Base-by-base conservation (phyloP, 2,329 filamentous ascomycete genomes). In the Fusarium sacchari region DNA sequence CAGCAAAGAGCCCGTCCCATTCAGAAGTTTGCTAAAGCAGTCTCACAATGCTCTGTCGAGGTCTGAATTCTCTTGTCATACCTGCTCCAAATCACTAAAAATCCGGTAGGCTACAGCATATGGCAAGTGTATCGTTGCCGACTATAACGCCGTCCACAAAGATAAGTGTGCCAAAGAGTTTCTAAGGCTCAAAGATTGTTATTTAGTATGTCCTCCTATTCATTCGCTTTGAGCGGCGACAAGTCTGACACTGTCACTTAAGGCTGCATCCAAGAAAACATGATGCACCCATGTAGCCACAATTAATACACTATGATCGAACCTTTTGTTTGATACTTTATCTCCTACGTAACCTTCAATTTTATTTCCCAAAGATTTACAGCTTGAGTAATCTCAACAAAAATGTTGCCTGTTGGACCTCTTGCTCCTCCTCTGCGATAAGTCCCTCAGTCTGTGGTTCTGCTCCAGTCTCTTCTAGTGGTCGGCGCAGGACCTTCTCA, bases 101-200 rank as follows among this genome's bases (percentile, higher is more conserved):
- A 61, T 66, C 37, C 14, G 40, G 30, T 24, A 98, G 96, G 93
- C 94, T 59, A 88, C 94, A 6, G 86, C 89, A 18, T 99, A 98
- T 79, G 96, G 96, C 75, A 95, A 95, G 86, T 99, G 96, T 81
- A 91, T 99, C 73, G 89, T 96, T 57, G 90, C 90, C 43, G 96
- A 98, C 80, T 98, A 97, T 83, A 96, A 96, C 80, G 90, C 94
- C 8, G 90, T 97, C 7, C 89, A 95, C 77, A 97, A 97, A 80
- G 94, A 98, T 80, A 96, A 96, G 86, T 99, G 96, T 79, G 87
- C 88, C 9, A 90, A 90, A 65, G 95, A 98, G 79, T 98, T 99
- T 76, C 86, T 96, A 82, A 90, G 85, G 74, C 82, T 98, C 55
- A 97, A 97, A 81, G 88, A 97, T 75, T 98, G 96, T 80, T 97